Evolutionary conservation across 805 yeast genomes (phyloP).

Genomic region (Sugiyamaella americana): DNA sequence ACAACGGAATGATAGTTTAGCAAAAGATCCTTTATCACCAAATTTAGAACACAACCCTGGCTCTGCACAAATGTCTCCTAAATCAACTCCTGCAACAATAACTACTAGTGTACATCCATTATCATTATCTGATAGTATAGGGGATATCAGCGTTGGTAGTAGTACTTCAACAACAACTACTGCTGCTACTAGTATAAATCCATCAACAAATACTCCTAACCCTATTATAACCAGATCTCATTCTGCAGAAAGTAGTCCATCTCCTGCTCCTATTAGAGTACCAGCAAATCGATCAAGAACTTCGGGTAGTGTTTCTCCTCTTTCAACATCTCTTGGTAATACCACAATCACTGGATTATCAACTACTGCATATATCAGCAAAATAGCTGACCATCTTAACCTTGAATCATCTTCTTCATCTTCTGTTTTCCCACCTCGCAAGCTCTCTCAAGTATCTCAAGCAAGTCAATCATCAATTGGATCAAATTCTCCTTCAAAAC

Average conservation of each 20-base stretch:
- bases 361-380: not conserved
- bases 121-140: no score
- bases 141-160: no score
- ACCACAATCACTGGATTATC: not conserved
- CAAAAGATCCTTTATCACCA: not conserved
- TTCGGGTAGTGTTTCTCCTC: not conserved
- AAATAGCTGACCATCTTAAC: not conserved
- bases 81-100: not conserved
- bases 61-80: not conserved
- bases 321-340: not conserved
- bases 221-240: not conserved
- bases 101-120: not conserved
- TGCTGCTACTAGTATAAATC: not conserved
- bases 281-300: not conserved
- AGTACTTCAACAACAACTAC: no score
- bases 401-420: not conserved
- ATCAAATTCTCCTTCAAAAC: not conserved
- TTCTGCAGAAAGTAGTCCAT: not conserved
- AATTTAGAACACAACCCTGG: not conserved
- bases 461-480: not conserved
- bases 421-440: not conserved
- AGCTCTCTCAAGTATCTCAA: slow-evolving; percentile 2
- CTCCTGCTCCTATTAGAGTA: not conserved
- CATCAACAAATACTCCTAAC: not conserved
- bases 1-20: not conserved